Percentiles rank a stretch among this genome's conserved stretches.
Evolutionary conservation across 306 rosid genomes (phyloP).

Genomic region (Myrica gale): DNA sequence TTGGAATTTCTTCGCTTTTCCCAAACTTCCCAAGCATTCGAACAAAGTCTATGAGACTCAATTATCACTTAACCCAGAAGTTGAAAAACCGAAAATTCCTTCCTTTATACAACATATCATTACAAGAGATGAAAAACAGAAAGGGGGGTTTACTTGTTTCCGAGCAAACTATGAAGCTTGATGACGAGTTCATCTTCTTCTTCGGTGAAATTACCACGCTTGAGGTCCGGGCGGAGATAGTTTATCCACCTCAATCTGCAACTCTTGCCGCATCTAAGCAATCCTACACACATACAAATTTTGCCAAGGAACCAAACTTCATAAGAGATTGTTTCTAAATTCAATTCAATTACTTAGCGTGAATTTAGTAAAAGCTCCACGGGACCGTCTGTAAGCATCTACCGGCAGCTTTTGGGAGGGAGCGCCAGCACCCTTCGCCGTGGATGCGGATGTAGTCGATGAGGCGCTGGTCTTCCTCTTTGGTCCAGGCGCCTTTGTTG

Average conservation of each 20-base stretch:
- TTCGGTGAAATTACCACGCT: slow-evolving; percentile 68
- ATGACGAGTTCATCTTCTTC: slow-evolving; percentile 68
- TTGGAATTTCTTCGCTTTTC: not conserved
- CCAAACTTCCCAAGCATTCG: slow-evolving; percentile 7
- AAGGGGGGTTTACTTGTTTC: slow-evolving; percentile 49
- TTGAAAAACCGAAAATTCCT: not conserved
- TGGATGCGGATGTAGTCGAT: slow-evolving; percentile 62
- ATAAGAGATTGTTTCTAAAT: not conserved
- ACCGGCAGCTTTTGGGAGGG: slow-evolving; percentile 75
- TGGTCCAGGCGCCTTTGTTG: slow-evolving; percentile 78
- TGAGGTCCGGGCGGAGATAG: slow-evolving; percentile 73
- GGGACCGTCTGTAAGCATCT: not conserved
- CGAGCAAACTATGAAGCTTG: slow-evolving; percentile 63
- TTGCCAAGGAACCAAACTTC: not conserved
- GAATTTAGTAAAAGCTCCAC: not conserved
- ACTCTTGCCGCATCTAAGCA: slow-evolving; percentile 73
- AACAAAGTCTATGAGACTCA: not conserved
- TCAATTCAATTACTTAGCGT: too few relatives aligned
- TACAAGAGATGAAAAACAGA: not conserved
- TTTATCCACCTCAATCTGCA: slow-evolving; percentile 72
- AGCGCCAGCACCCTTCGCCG: slow-evolving; percentile 83
- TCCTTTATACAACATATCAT: not conserved
- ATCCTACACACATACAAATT: slow-evolving; percentile 25
- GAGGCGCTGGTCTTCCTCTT: slow-evolving; percentile 73
- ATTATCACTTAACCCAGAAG: too few relatives aligned